These are phyloP conservation scores for Wickerhamiella cacticola DNA, from an alignment of 805 yeast species.

Conservation along the genomic window DNA sequence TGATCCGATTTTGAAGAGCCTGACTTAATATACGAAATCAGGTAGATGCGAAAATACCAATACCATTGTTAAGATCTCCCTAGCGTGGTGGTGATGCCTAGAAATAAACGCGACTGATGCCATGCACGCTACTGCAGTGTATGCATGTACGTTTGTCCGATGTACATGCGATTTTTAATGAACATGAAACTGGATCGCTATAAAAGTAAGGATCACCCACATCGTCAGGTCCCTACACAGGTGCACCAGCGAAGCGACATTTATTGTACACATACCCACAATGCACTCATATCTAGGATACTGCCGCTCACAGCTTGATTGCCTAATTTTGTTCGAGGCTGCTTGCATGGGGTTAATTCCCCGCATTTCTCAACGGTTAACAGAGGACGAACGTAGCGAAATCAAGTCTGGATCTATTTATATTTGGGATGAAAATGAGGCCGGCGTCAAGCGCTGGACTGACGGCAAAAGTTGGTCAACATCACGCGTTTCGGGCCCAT, in stretches of 20 bases:
- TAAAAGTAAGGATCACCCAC: conserved; percentile 2
- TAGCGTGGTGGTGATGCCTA: neutral
- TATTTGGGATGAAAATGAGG: conserved; percentile 60
- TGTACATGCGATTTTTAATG: conserved; percentile 10
- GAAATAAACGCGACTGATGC: neutral
- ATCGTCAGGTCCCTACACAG: neutral
- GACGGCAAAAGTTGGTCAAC: conserved; percentile 68
- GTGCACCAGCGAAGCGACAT: neutral
- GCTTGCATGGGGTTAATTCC: conserved; percentile 46
- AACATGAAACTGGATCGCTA: conserved; percentile 10
- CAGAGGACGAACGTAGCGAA: conserved; percentile 41
- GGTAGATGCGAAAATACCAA: no score
- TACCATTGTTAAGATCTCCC: no score
- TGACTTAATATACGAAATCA: no score
- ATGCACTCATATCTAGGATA: conserved; percentile 55
- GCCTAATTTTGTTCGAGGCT: conserved; percentile 54
- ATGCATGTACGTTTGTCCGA: conserved; percentile 11
- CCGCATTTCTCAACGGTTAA: conserved; percentile 45
- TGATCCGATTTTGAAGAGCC: no score
- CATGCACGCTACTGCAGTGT: neutral
- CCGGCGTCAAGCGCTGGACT: conserved; percentile 69
- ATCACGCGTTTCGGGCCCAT: conserved; percentile 52
- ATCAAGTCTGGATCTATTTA: conserved; percentile 51
- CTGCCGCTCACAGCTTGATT: conserved; percentile 47
- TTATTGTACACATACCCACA: neutral